phyloP scores from a whole-genome alignment of 495 filamentous ascomycete genomes.

The Entonaema liquescens region DNA sequence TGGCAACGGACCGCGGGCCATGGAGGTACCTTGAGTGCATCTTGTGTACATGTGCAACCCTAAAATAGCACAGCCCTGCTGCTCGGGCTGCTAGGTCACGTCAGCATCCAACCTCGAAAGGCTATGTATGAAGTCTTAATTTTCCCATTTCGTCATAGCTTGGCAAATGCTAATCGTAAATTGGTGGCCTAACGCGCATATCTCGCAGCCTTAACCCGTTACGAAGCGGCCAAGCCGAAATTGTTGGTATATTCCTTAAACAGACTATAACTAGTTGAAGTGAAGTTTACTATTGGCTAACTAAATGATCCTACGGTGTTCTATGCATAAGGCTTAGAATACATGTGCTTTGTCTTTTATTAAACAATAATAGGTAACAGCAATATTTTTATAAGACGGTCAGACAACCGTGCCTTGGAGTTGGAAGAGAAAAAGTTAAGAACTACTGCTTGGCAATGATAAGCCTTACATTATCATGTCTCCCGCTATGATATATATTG shows the following conservation, averaged over 20 bases:
- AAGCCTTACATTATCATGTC: not conserved
- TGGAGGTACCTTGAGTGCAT: not conserved
- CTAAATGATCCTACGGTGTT: not conserved
- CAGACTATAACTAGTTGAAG: not conserved
- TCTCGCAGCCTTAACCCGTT: not conserved
- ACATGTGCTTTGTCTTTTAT: not conserved
- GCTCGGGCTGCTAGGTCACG: not conserved
- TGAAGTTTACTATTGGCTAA: not conserved
- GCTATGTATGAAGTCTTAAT: constrained; percentile 29
- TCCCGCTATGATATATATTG: not conserved
- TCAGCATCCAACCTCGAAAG: constrained; percentile 12
- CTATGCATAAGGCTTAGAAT: not conserved
- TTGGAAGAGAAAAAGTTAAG: not conserved
- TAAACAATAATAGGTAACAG: too few relatives aligned
- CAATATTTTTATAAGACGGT: too few relatives aligned
- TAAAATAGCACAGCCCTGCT: constrained; percentile 26
- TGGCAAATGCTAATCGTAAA: not conserved
- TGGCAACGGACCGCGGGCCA: not conserved
- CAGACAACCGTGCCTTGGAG: not conserved
- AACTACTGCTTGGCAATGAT: not conserved
- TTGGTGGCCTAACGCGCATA: not conserved
- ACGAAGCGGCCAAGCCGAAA: not conserved
- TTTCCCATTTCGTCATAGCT: constrained; percentile 22
- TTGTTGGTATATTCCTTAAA: too few relatives aligned
- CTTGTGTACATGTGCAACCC: not conserved